Evolutionary conservation across 2,329 filamentous ascomycete species (phyloP).

Genomic region (Mariannaea sp.): DNA sequence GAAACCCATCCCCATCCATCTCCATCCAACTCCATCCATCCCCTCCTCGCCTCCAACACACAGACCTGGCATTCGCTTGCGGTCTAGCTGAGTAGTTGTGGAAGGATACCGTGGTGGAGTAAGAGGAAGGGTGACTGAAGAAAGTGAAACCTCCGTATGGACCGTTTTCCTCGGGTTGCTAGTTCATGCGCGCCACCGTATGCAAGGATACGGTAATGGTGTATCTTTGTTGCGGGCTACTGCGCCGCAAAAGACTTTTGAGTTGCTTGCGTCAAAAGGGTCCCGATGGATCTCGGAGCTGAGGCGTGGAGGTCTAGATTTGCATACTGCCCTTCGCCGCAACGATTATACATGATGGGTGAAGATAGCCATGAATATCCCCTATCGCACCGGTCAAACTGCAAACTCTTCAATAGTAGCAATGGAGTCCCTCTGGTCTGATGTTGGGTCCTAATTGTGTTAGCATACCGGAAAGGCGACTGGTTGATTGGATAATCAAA

Average conservation of each 20-base stretch:
- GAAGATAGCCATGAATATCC: not conserved
- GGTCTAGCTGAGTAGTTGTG: too few relatives aligned
- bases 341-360: constrained; percentile 1
- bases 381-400: not conserved
- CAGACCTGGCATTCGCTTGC: too few relatives aligned
- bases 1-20: too few relatives aligned
- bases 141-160: constrained; percentile 12
- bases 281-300: not conserved
- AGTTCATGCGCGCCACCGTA: constrained; percentile 15
- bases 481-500: constrained; percentile 10
- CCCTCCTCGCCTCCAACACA: not conserved
- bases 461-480: constrained; percentile 31
- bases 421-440: not conserved
- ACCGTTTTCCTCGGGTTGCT: not conserved
- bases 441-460: constrained; percentile 25
- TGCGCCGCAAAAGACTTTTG: not conserved
- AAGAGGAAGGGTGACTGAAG: not conserved
- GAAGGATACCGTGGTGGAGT: too few relatives aligned
- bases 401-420: not conserved
- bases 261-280: too few relatives aligned
- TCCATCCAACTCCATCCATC: too few relatives aligned
- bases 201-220: not conserved
- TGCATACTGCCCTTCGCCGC: constrained; percentile 1
- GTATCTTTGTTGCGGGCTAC: not conserved
- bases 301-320: not conserved